Conservation (phyloP, 1,284 basidiomycete genomes). For the Irpex rosettiformis region DNA sequence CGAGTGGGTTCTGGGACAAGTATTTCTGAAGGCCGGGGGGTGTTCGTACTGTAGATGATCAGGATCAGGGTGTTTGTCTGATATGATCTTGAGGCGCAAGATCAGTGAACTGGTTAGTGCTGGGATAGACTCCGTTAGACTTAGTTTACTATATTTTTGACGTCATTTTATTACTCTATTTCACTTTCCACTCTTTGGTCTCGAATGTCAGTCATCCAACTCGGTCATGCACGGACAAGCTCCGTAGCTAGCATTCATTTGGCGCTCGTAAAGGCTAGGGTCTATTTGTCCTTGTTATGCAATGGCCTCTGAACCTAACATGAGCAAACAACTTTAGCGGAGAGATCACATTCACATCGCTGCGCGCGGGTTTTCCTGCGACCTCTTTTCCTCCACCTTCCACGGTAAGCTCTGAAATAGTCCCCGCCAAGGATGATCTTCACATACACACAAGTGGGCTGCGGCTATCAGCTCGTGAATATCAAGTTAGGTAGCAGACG, state of each 20-base stretch:
- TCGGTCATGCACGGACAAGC: no score
- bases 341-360: no score
- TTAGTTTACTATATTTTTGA: background rate
- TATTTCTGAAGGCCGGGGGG: constrained; percentile 46
- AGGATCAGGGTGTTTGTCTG: background rate
- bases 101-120: background rate
- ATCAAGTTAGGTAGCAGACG: background rate
- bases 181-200: background rate
- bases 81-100: background rate
- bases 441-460: background rate
- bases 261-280: no score
- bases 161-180: background rate
- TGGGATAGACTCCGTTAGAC: background rate
- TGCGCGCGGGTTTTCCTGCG: no score
- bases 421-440: background rate
- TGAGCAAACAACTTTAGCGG: background rate
- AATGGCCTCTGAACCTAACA: background rate
- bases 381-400: background rate
- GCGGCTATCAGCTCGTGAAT: background rate
- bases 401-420: no score
- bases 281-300: background rate
- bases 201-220: background rate
- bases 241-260: no score
- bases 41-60: background rate
- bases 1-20: constrained; percentile 74